Conservation (phyloP, 2,329 filamentous ascomycete species). For the Sporothrix curviconia region DNA sequence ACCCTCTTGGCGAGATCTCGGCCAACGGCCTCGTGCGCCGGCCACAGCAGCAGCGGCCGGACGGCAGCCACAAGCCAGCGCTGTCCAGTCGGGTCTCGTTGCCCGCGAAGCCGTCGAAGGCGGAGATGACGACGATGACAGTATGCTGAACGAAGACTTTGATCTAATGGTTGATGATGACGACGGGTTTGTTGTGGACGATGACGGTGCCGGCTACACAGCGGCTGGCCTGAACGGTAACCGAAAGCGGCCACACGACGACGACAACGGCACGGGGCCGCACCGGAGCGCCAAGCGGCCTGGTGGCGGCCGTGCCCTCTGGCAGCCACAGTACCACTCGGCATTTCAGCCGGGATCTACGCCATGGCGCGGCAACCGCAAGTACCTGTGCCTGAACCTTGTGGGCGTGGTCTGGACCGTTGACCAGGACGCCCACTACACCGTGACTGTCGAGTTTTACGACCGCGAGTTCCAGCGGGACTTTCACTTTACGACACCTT, state of each 20-base stretch:
- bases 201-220: slow-evolving; percentile 87
- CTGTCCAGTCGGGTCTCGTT: slow-evolving; percentile 1
- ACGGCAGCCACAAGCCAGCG: background rate
- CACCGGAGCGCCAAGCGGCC: slow-evolving; percentile 42
- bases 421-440: slow-evolving; percentile 87
- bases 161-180: slow-evolving; percentile 41
- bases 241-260: slow-evolving; percentile 41
- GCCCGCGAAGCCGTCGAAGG: slow-evolving; percentile 7
- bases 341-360: slow-evolving; percentile 92
- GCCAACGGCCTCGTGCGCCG: slow-evolving; percentile 42
- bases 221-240: slow-evolving; percentile 36
- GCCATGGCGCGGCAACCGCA: slow-evolving; percentile 88
- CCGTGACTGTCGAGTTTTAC: slow-evolving; percentile 95
- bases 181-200: slow-evolving; percentile 87
- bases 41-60: slow-evolving; percentile 5
- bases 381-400: slow-evolving; percentile 88
- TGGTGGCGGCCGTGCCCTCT: slow-evolving; percentile 23
- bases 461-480: slow-evolving; percentile 87
- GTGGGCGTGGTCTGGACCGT: slow-evolving; percentile 96
- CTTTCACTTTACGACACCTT: slow-evolving; percentile 98
- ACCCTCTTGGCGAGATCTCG: slow-evolving; percentile 64
- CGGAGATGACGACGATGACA: slow-evolving; percentile 10
- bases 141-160: slow-evolving; percentile 55
- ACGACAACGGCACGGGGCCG: slow-evolving; percentile 41
- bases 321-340: slow-evolving; percentile 64